Conservation (phyloP, 164 flowering plant genomes). For the Piper betle region DNA sequence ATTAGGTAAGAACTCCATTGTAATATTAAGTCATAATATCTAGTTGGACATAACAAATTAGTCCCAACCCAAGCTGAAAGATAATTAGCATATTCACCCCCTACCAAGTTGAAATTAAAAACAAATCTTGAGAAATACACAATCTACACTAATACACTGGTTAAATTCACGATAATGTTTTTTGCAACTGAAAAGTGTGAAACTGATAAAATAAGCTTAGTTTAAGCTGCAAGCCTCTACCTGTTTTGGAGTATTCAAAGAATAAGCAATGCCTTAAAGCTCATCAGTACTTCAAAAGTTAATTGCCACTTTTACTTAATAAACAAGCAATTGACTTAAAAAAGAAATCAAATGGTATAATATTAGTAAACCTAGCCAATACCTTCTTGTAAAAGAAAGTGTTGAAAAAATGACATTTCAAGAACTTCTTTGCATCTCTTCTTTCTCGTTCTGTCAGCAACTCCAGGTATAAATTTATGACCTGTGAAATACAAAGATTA, state of each 20-base stretch:
- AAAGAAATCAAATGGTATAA: background rate
- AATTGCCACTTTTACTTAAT: background rate
- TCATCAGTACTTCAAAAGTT: too few species aligned
- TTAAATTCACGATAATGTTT: too few species aligned
- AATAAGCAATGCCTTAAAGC: too few species aligned
- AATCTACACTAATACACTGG: too few species aligned
- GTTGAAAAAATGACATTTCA: conserved; percentile 91
- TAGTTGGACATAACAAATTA: too few species aligned
- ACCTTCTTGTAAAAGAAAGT: conserved; percentile 98
- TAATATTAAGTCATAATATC: background rate
- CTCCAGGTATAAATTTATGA: conserved; percentile 82
- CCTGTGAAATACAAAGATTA: conserved; percentile 31
- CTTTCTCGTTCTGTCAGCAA: conserved; percentile 88
- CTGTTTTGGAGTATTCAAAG: background rate
- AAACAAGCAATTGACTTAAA: too few species aligned
- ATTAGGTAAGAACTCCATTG: too few species aligned
- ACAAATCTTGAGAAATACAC: too few species aligned
- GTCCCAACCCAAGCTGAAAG: background rate
- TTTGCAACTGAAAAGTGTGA: too few species aligned
- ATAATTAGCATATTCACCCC: background rate
- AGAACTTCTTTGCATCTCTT: conserved; percentile 63
- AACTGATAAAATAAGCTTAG: too few species aligned
- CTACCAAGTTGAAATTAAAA: background rate
- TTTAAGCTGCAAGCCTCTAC: background rate
- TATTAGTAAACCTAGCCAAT: background rate